These are phyloP conservation scores for Mycena latifolia DNA, from an alignment of 768 basidiomycete species.

Conservation along the genomic window DNA sequence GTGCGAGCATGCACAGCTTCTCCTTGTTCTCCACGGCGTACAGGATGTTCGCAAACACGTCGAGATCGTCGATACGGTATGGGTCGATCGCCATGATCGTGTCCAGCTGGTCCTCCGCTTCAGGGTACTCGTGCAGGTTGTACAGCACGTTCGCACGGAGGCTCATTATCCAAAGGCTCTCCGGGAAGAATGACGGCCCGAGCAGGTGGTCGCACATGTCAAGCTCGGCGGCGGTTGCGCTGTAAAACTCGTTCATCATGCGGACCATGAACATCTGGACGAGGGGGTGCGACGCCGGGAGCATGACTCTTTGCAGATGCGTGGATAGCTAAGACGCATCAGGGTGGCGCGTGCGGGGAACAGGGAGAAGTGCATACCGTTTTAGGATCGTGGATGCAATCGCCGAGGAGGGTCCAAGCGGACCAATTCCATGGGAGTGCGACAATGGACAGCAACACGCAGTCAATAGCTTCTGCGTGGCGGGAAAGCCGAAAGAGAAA, in stretches of 20 bases:
- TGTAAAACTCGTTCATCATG: constrained; percentile 76
- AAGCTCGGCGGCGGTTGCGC: constrained; percentile 72
- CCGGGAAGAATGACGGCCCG: constrained; percentile 65
- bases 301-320: constrained; percentile 59
- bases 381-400: constrained; percentile 67
- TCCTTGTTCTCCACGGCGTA: constrained; percentile 80
- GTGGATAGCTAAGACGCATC: constrained; percentile 15
- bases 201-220: constrained; percentile 71
- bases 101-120: constrained; percentile 30
- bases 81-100: constrained; percentile 65
- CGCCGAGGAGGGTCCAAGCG: constrained; percentile 70
- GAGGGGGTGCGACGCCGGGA: constrained; percentile 65
- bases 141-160: constrained; percentile 76
- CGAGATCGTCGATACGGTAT: constrained; percentile 81
- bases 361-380: constrained; percentile 57
- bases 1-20: constrained; percentile 79
- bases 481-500: constrained; percentile 71
- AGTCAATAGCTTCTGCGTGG: constrained; percentile 73
- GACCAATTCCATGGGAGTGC: constrained; percentile 82
- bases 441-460: constrained; percentile 65
- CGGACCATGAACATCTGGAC: constrained; percentile 77
- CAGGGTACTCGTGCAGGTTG: constrained; percentile 66
- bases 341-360: neutral
- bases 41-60: constrained; percentile 84
- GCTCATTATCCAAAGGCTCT: constrained; percentile 75